Conservation (phyloP, 2,329 filamentous ascomycete genomes). For the Aspergillus ochraceus region DNA sequence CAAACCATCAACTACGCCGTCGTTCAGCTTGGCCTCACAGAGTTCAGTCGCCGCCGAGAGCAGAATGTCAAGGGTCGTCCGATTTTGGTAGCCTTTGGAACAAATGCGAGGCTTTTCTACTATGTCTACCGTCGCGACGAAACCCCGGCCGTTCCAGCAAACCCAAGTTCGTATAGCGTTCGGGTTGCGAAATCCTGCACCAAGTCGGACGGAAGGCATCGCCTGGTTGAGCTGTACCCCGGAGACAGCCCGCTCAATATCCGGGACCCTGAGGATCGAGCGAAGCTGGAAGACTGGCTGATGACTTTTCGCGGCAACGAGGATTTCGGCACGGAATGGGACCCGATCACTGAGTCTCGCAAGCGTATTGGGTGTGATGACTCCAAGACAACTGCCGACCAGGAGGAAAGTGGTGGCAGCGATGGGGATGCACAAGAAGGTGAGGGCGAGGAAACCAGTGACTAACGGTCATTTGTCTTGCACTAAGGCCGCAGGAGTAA, state of each 20-base stretch:
- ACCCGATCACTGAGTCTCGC: slow-evolving; percentile 10
- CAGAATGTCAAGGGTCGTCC: slow-evolving; percentile 5
- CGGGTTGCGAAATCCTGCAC: slow-evolving; percentile 10
- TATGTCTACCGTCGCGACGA: slow-evolving; percentile 9
- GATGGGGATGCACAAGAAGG: background rate
- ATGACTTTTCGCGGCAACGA: slow-evolving; percentile 3
- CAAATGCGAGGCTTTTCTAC: slow-evolving; percentile 16
- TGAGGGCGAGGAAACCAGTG: background rate
- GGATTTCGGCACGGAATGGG: slow-evolving; percentile 1
- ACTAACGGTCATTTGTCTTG: background rate
- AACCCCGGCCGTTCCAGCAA: background rate
- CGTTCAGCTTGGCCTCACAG: slow-evolving; percentile 3
- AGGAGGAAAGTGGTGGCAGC: background rate
- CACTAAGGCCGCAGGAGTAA: too few relatives aligned
- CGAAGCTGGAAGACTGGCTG: slow-evolving; percentile 14
- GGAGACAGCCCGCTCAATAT: slow-evolving; percentile 11
- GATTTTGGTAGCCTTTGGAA: slow-evolving; percentile 15
- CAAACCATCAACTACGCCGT: slow-evolving; percentile 8
- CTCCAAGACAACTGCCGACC: background rate
- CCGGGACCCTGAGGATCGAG: slow-evolving; percentile 1
- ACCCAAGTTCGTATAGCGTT: slow-evolving; percentile 1
- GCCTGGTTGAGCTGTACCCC: slow-evolving; percentile 15
- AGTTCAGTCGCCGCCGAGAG: background rate
- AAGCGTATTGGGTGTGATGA: background rate
- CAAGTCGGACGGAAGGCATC: slow-evolving; percentile 11